These are phyloP conservation scores for Candida gigantensis DNA, from an alignment of 1,139 yeast genomes.

Conservation along the genomic window DNA sequence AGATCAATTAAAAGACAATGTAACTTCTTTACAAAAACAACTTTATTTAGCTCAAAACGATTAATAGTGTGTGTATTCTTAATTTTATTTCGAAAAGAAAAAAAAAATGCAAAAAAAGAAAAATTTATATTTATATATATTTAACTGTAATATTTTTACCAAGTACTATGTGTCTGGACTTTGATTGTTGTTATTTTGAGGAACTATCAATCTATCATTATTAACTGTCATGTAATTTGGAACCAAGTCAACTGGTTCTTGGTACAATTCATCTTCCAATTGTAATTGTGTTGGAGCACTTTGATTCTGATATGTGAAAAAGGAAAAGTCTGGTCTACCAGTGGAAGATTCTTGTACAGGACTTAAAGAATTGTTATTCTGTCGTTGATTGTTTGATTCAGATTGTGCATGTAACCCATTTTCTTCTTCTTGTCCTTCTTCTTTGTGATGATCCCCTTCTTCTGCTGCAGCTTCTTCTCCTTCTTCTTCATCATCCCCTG, in stretches of 20 bases:
- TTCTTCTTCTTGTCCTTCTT: no score
- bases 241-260: constrained; percentile 30
- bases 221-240: constrained; percentile 38
- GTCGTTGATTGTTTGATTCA: no score
- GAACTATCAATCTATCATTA: constrained; percentile 26
- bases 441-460: no score
- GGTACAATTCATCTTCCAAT: constrained; percentile 13
- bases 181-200: constrained; percentile 9
- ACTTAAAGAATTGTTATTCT: not conserved
- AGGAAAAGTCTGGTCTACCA: constrained; percentile 6
- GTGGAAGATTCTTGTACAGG: constrained; percentile 3
- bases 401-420: no score
- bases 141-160: no score
- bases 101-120: no score
- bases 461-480: constrained; percentile 16
- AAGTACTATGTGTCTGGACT: no score
- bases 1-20: constrained; percentile 71
- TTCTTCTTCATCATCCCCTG: constrained; percentile 26
- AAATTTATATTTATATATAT: not conserved
- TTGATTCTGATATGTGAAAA: constrained; percentile 10
- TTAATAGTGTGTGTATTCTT: no score
- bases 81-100: no score
- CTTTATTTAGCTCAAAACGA: constrained; percentile 34
- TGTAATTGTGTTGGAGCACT: constrained; percentile 6
- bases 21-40: constrained; percentile 60